Percentiles rank a stretch among this genome's conserved stretches.
Conservation (phyloP, 108 stramenopile genomes). For the Nannochloropsis salina region DNA sequence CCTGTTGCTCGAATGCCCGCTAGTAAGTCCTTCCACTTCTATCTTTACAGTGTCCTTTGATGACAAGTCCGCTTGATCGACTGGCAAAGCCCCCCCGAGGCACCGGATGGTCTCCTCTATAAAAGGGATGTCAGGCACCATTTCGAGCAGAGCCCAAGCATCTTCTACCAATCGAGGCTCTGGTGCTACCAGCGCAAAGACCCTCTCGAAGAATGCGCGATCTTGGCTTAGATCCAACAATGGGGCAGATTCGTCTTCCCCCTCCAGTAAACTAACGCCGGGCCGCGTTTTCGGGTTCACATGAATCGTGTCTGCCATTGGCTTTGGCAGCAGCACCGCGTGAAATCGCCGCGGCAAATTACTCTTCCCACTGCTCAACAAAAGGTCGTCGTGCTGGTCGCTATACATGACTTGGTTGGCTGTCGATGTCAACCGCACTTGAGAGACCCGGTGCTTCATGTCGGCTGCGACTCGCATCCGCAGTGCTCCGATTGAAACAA, state of each 20-base stretch:
- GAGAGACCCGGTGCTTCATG: neutral
- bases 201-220: neutral
- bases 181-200: conserved; percentile 2
- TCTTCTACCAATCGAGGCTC: neutral
- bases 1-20: neutral
- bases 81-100: neutral
- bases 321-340: neutral
- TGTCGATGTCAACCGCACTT: neutral
- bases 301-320: neutral
- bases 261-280: neutral
- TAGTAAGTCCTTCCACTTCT: neutral
- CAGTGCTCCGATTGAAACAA: neutral
- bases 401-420: neutral
- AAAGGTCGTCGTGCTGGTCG: neutral
- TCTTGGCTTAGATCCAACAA: neutral
- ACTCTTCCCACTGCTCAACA: neutral
- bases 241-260: neutral
- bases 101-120: conserved; percentile 3
- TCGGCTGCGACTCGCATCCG: neutral
- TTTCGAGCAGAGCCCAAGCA: neutral
- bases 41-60: too few relatives aligned
- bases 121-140: neutral
- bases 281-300: neutral
- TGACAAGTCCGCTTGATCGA: neutral
- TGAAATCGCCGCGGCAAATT: neutral